A percentile compares a stretch with the other conserved stretches of the same genome.
These are phyloP conservation scores for Aureobasidium leucospermi DNA, from an alignment of 2,329 filamentous ascomycete species.

Conservation along the genomic window DNA sequence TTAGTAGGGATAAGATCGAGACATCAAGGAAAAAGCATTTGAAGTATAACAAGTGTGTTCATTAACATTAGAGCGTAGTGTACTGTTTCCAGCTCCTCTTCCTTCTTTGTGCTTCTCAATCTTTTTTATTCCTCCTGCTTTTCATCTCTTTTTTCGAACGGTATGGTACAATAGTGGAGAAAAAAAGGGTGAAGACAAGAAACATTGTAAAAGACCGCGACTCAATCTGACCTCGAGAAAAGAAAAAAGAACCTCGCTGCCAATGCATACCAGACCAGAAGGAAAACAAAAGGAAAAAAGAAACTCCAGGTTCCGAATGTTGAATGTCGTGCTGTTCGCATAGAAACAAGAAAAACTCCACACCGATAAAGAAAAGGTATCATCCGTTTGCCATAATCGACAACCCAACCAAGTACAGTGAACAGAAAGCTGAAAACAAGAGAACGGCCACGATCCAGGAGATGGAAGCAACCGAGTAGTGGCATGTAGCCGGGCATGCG, in stretches of 20 bases:
- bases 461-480: not conserved
- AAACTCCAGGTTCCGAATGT: slow-evolving; percentile 1
- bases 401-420: not conserved
- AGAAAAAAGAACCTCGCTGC: not conserved
- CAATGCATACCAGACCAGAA: not conserved
- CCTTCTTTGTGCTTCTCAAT: not conserved
- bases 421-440: not conserved
- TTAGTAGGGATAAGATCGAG: not conserved
- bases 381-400: not conserved
- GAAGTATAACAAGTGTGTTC: slow-evolving; percentile 1
- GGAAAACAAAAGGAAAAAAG: not conserved
- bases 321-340: not conserved
- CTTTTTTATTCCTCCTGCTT: not conserved
- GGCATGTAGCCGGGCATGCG: no score
- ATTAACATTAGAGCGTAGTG: slow-evolving; percentile 10
- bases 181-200: not conserved
- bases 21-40: not conserved
- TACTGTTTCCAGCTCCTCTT: not conserved
- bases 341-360: slow-evolving; percentile 1
- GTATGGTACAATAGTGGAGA: not conserved
- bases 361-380: not conserved
- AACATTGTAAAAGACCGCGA: not conserved
- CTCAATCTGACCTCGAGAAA: not conserved
- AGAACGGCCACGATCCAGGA: not conserved
- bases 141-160: not conserved